Percentiles rank a stretch among this genome's conserved stretches.
Conservation (phyloP, 1,139 yeast genomes). For the Lodderomyces theae region DNA sequence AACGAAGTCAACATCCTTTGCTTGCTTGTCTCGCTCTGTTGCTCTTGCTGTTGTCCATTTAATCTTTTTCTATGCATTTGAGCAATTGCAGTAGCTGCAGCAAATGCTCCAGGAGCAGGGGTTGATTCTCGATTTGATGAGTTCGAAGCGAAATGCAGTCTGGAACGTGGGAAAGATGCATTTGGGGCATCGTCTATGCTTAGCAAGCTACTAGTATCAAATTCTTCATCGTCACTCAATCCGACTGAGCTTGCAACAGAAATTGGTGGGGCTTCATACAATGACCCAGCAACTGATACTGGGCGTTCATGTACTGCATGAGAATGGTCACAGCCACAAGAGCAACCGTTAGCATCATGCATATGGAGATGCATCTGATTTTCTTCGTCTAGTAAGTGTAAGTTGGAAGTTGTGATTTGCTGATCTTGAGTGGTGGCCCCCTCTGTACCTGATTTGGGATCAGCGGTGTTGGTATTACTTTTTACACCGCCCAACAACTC, state of each 20-base stretch:
- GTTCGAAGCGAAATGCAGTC: slow-evolving; percentile 16
- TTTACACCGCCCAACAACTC: slow-evolving; percentile 17
- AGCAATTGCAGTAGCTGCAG: slow-evolving; percentile 70
- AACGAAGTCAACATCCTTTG: slow-evolving; percentile 58
- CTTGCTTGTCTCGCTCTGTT: slow-evolving; percentile 35
- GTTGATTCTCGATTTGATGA: slow-evolving; percentile 35
- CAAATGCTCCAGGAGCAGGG: slow-evolving; percentile 75
- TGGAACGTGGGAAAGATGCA: slow-evolving; percentile 1
- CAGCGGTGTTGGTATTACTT: slow-evolving; percentile 10
- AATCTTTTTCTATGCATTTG: slow-evolving; percentile 44
- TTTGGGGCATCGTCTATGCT: slow-evolving; percentile 29
- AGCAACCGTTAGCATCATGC: slow-evolving; percentile 43
- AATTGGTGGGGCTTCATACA: slow-evolving; percentile 35
- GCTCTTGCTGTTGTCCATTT: slow-evolving; percentile 19
- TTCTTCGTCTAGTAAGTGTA: slow-evolving; percentile 17
- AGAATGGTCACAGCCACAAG: slow-evolving; percentile 55
- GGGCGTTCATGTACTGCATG: slow-evolving; percentile 61
- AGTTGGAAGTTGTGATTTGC: slow-evolving; percentile 19
- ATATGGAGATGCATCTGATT: slow-evolving; percentile 18
- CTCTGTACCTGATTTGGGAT: slow-evolving; percentile 4
- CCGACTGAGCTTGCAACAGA: slow-evolving; percentile 38
- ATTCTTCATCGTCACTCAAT: slow-evolving; percentile 46
- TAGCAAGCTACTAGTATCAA: slow-evolving; percentile 43
- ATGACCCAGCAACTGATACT: slow-evolving; percentile 59
- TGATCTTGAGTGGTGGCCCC: slow-evolving; percentile 8